A percentile compares a stretch with the other conserved stretches of the same genome.
Conservation (phyloP, 192 early-diverging fungal genomes). For the Entomortierella beljakovae region DNA sequence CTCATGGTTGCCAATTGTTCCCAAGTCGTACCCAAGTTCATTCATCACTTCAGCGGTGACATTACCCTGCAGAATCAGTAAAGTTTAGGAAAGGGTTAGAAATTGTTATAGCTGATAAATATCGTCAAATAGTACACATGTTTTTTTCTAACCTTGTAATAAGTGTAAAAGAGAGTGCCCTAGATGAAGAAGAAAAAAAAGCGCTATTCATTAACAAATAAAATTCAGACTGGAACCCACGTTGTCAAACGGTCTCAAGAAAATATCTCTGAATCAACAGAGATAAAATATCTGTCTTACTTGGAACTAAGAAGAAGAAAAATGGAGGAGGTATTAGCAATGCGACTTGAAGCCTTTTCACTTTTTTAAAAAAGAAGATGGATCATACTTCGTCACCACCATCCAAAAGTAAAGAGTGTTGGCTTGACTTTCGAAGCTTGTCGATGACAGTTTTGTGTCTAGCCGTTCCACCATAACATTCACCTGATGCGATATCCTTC, state of each 20-base stretch:
- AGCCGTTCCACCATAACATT: slow-evolving; percentile 69
- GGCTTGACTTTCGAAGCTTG: slow-evolving; percentile 58
- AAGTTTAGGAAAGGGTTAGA: not conserved
- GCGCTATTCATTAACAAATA: slow-evolving; percentile 12
- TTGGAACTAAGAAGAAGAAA: slow-evolving; percentile 15
- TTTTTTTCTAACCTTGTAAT: slow-evolving; percentile 73
- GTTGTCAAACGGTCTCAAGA: not conserved
- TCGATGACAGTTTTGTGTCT: slow-evolving; percentile 71
- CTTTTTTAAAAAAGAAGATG: not conserved
- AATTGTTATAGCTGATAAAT: not conserved
- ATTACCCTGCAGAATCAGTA: slow-evolving; percentile 52
- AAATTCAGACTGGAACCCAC: slow-evolving; percentile 10
- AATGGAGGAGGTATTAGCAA: not conserved
- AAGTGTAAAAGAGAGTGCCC: slow-evolving; percentile 75
- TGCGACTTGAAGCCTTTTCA: too few species aligned
- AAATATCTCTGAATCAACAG: too few species aligned
- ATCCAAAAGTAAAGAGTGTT: slow-evolving; percentile 72
- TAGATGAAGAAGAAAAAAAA: slow-evolving; percentile 7
- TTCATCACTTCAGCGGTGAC: slow-evolving; percentile 72
- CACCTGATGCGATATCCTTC: slow-evolving; percentile 26
- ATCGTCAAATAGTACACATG: not conserved
- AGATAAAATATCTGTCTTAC: too few species aligned
- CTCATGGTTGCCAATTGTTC: slow-evolving; percentile 77
- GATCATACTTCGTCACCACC: slow-evolving; percentile 73
- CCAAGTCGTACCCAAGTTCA: slow-evolving; percentile 68